Evolutionary conservation across 306 rosid genomes (phyloP), one percentile per base, ranked within the genome.

Genomic region (Inga leiocalycina): DNA sequence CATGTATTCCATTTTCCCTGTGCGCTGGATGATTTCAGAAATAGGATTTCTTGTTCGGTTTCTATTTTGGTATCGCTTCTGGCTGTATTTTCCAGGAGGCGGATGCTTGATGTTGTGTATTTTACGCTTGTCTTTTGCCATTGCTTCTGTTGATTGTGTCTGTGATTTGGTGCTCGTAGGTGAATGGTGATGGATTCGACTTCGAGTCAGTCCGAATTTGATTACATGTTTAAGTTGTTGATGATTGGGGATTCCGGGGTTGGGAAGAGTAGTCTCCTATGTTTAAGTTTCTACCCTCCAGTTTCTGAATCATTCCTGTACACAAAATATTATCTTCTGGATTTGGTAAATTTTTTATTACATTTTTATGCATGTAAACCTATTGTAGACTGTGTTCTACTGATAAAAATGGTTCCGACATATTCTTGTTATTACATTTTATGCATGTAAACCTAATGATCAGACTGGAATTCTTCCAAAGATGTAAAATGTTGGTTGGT

Each of bases 211-310:
- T 27, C 81, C 15, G 98, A 95, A 81, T 93, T 92, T 80, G 98
- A 95, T 87, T 93, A 91, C 85, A 82, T 93, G 91, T 95, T 95
- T 79, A 95, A 95, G 88, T 72, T 95, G 77, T 85, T 95, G 91
- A 85, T 95, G 98, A 93, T 95, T 83, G 98, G 98, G 6, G 98
- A 95, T 51, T 95, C 98, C 0, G 97, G 98, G 51, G 98, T 95
- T 78, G 98, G 98, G 37, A 95, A 95, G 88, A 93, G 97, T 77
- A 95, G 97, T 87, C 91, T 95, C 74, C 89, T 95, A 66, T 85
- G 92, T 90, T 95, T 95, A 84, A 77, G 92, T 88, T 82, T 80
- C 78, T 52, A n/a, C 49, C 81, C 43, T 73, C 8, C 34, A 14
- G 56, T 62, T 49, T 14, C 61, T 78, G 22, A 30, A 30, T 32